phyloP scores from a whole-genome alignment of 306 rosid species.

The Neltuma alba region DNA sequence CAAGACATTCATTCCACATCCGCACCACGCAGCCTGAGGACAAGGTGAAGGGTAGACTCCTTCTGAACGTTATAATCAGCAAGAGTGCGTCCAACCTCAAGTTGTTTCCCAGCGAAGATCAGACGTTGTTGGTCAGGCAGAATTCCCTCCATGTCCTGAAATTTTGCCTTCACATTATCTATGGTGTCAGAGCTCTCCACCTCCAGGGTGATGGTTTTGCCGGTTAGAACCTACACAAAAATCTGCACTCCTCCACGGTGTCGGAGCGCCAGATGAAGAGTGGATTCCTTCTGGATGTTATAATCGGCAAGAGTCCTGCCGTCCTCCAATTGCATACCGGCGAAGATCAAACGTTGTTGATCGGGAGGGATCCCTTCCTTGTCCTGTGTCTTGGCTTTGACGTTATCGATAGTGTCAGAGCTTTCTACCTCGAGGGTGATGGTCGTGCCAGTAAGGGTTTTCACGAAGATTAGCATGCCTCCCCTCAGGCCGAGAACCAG shows the following conservation, averaged over 20 bases:
- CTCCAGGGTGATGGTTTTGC: neutral
- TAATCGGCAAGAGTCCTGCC: conserved; percentile 1
- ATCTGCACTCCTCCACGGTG: neutral
- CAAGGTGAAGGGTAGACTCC: conserved; percentile 14
- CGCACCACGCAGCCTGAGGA: conserved; percentile 1
- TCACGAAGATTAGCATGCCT: neutral
- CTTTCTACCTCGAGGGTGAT: neutral
- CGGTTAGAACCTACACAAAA: neutral
- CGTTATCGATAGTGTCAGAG: neutral
- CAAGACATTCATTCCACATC: neutral
- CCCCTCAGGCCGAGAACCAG: neutral
- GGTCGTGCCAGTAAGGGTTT: neutral
- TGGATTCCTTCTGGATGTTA: neutral
- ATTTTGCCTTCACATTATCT: neutral
- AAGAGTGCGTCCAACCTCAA: neutral
- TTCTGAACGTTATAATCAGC: neutral
- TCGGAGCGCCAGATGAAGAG: neutral
- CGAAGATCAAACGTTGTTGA: neutral
- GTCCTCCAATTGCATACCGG: conserved; percentile 1
- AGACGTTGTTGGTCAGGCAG: neutral
- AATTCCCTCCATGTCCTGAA: neutral
- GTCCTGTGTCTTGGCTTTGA: neutral
- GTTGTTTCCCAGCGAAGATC: neutral
- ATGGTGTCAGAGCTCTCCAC: conserved; percentile 10
- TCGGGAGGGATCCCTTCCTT: neutral